Base-by-base conservation (phyloP, 306 rosid genomes). In the Ormosia semicastrata region DNA sequence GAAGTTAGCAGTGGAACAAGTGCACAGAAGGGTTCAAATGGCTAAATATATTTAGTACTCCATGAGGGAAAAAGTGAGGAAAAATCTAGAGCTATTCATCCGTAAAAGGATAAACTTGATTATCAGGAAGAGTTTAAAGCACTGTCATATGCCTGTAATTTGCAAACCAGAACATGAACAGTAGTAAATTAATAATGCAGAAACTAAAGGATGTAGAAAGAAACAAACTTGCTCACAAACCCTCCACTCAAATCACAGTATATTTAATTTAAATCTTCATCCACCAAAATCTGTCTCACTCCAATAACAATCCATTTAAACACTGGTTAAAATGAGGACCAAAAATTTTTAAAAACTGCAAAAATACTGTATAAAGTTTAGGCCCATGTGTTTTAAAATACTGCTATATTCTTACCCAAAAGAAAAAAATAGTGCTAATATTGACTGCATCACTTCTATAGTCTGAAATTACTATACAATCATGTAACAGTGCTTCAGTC, bases 111-210 rank as follows among this genome's bases (percentile, higher is more conserved):
- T 17, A 40, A 53, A 49, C 46, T 50, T 63, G 71, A 53, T 39
- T 62, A 41, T 75, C 50, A 57, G 12, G 56, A 78, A 17, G 43
- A 32, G 47, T 77, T 59, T 50, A 71, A 39, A 70, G 68, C 43
- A 37, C 49, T 60, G 77, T 67, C 53, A 75, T 62, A 60, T 41
- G 66, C 32, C 56, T 7, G 13, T 81, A 66, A 66, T 69, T 80
- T 70, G 73, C 65, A 62, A 76, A 70, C 58, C 50, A 46, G 53
- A 81, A 39, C 12, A 29, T 33, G 80, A 74, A 41, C 14, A 57
- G 36, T 29, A 57, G 24, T 71, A 67, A 47, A 66, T 33, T 29
- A 52, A 69, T 46, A 46, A 72, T 15, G 57, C 73, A 60, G 37
- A 69, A 75, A 80, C 70, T 41, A 30, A 13, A 60, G 30, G 79